A percentile compares a stretch with the other conserved stretches of the same genome.
Conservation (phyloP, 106 monocot genomes). For the Platanthera zijinensis region DNA sequence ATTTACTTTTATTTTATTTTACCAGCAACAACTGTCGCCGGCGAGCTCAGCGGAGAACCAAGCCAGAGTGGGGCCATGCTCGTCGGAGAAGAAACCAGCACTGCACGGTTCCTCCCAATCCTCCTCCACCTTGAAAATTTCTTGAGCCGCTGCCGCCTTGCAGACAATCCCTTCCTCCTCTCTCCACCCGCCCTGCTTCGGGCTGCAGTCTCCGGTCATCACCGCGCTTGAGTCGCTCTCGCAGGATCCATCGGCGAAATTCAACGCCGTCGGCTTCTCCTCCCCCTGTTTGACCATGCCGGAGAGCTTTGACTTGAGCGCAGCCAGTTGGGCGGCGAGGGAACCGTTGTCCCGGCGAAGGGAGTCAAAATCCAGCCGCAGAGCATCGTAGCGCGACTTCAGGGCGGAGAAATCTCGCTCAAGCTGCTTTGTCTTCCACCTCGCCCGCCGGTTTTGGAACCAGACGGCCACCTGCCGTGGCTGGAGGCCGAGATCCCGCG, state of each 20-base stretch:
- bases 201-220: constrained; percentile 21
- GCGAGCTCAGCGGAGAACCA: constrained; percentile 27
- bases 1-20: too few relatives aligned
- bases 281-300: background rate
- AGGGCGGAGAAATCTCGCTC: constrained; percentile 64
- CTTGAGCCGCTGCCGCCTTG: background rate
- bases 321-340: constrained; percentile 38
- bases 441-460: constrained; percentile 91
- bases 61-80: constrained; percentile 20
- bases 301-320: background rate
- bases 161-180: background rate
- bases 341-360: constrained; percentile 7
- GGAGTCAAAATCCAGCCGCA: constrained; percentile 32
- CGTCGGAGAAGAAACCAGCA: constrained; percentile 32
- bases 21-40: background rate
- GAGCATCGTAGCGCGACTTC: constrained; percentile 38
- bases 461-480: constrained; percentile 87
- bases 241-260: constrained; percentile 24
- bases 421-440: constrained; percentile 90
- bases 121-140: constrained; percentile 28
- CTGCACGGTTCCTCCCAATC: constrained; percentile 31
- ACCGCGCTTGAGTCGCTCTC: constrained; percentile 52
- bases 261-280: constrained; percentile 1
- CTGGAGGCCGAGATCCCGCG: constrained; percentile 72
- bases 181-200: background rate